Conservation (phyloP, 192 early-diverging fungal genomes). For the Coemansia sp. region DNA sequence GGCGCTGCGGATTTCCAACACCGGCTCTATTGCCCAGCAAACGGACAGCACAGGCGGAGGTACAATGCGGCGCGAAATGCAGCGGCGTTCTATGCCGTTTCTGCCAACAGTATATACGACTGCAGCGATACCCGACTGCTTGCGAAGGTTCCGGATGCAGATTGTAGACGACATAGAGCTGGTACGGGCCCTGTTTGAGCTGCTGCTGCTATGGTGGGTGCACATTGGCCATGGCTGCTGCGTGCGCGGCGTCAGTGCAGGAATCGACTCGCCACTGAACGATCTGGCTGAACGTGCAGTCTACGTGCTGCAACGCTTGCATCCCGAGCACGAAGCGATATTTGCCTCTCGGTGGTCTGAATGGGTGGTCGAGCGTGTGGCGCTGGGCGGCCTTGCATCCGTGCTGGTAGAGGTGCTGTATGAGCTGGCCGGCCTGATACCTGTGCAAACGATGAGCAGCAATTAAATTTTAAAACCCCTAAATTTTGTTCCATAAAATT, state of each 20-base stretch:
- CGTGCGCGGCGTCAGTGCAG: conserved; percentile 14
- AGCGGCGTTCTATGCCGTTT: conserved; percentile 39
- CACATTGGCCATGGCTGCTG: conserved; percentile 17
- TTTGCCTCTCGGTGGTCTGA: conserved; percentile 37
- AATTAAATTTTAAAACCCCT: conserved; percentile 1
- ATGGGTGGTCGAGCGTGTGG: conserved; percentile 40
- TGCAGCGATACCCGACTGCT: conserved; percentile 20
- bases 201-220: conserved; percentile 38
- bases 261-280: conserved; percentile 29
- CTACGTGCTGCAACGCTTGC: conserved; percentile 44
- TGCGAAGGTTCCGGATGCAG: conserved; percentile 26
- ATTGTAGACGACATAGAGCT: conserved; percentile 18
- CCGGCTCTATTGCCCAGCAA: conserved; percentile 6
- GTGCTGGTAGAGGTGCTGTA: conserved; percentile 35
- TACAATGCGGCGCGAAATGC: conserved; percentile 11
- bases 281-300: conserved; percentile 50
- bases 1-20: conserved; percentile 20
- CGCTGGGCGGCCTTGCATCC: conserved; percentile 10
- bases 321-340: conserved; percentile 38
- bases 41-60: not conserved
- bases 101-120: conserved; percentile 21
- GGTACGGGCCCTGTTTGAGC: conserved; percentile 44
- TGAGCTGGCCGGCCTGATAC: conserved; percentile 37
- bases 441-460: conserved; percentile 17
- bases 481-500: not conserved